phyloP scores from a whole-genome alignment of 148 eudicot species.

The Simmondsia chinensis region DNA sequence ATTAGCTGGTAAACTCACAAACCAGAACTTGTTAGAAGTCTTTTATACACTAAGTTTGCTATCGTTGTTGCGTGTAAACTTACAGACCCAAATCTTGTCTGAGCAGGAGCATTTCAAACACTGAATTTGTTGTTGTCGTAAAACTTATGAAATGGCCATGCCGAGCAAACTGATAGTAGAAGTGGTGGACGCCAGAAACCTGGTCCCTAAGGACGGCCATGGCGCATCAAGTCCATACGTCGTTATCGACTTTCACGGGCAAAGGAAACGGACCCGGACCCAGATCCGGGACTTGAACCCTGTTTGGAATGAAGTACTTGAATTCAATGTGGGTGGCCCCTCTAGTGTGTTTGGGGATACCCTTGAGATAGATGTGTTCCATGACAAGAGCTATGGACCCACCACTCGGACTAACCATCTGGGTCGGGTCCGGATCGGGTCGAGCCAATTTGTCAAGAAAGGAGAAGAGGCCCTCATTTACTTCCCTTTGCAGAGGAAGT shows the following conservation, averaged over 20 bases:
- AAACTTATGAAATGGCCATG: conserved; percentile 38
- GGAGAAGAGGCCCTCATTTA: conserved; percentile 93
- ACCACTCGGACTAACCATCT: conserved; percentile 62
- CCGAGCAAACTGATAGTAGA: conserved; percentile 58
- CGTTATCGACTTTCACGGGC: conserved; percentile 67
- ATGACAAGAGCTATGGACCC: conserved; percentile 63
- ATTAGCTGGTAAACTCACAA: too few species aligned
- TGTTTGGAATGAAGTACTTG: conserved; percentile 64
- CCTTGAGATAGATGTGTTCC: conserved; percentile 65
- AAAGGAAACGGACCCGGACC: conserved; percentile 56
- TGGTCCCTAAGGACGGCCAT: conserved; percentile 80
- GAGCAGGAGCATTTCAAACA: too few species aligned
- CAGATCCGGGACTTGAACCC: conserved; percentile 51
- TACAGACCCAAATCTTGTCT: too few species aligned
- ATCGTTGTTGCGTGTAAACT: too few species aligned
- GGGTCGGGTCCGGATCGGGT: conserved; percentile 51
- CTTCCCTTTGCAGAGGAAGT: conserved; percentile 60
- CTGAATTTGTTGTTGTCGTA: too few species aligned
- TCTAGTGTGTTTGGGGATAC: conserved; percentile 55
- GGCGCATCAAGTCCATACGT: conserved; percentile 85
- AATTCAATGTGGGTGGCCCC: conserved; percentile 50
- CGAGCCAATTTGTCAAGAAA: conserved; percentile 54
- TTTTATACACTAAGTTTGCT: too few species aligned
- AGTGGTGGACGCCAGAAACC: conserved; percentile 65
- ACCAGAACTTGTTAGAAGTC: too few species aligned